Base-by-base conservation (phyloP, 2,329 filamentous ascomycete species). In the Fusarium neocosmosporiellum region DNA sequence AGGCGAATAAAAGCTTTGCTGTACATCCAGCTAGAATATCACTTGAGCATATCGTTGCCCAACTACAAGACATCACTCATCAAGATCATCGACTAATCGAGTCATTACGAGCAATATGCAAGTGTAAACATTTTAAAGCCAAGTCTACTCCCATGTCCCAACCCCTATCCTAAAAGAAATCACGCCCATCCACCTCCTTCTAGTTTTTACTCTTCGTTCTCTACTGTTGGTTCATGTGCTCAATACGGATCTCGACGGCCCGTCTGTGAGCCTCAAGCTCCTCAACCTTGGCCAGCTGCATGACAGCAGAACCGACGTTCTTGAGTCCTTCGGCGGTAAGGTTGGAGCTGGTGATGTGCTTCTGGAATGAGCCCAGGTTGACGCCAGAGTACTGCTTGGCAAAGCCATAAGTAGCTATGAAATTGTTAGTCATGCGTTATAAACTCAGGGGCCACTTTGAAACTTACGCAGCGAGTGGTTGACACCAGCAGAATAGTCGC, bases 311-410 rank as follows among this genome's bases (percentile, higher is more conserved):
- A 36, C 96, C 94, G 3, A 99, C 93, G 78, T 97, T 96, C 76
- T 89, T 88, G 70, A 99, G 86, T 24, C 96, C 96, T 78, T 98
- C 89, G 20, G 91, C 90, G 1, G 94, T 97, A 70, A 99, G 88
- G 82, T 97, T 94, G 0, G 95, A 94, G 84, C 94, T 96, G 39
- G 96, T 99, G 79, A 99, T 98, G 86, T 98, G 95, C 86, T 99
- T 99, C 81, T 98, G 89, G 84, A 98, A 99, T 3, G 96, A 98
- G 34, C 90, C 94, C 7, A 99, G 89, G 82, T 98, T 99, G 79
- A 99, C 96, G 60, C 96, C 96, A 7, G 95, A 98, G 86, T 99
- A 99, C 83, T 99, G 96, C 85, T 97, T 98, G 57, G 96, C 96
- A 79, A 97, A 99, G 43, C 96, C 96, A 80, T 98, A 99, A 0